Conservation (phyloP, 176 grass and related monocot species). For the Miscanthus lutarioriparius region DNA sequence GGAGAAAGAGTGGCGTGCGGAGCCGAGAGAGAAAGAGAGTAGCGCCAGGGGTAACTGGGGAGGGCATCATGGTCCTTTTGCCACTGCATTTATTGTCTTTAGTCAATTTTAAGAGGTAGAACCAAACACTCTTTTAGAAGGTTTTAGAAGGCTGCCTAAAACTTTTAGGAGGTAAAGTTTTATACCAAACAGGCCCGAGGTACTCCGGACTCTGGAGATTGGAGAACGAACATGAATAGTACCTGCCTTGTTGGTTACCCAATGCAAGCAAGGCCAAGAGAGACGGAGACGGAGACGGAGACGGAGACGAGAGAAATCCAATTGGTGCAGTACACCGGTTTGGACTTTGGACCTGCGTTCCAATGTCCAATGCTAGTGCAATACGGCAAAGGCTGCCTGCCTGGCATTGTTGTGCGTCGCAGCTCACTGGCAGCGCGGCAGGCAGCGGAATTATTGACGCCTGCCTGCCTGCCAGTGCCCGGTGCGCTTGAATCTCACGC, state of each 20-base stretch:
- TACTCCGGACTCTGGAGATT: too few species aligned
- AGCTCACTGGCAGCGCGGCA: conserved; percentile 55
- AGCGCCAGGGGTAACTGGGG: too few species aligned
- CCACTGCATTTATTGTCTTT: too few species aligned
- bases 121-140: too few species aligned
- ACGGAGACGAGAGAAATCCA: neutral
- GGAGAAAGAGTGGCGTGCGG: too few species aligned
- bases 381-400: conserved; percentile 44
- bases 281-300: neutral
- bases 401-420: conserved; percentile 37
- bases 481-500: conserved; percentile 50
- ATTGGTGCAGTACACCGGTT: neutral
- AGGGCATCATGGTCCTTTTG: too few species aligned
- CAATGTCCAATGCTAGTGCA: neutral
- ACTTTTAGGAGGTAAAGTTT: too few species aligned
- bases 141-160: too few species aligned
- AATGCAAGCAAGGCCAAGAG: neutral
- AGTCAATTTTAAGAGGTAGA: too few species aligned
- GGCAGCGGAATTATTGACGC: conserved; percentile 43
- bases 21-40: too few species aligned
- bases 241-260: neutral
- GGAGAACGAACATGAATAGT: neutral
- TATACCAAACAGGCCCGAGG: too few species aligned
- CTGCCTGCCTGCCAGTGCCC: neutral
- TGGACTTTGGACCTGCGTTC: conserved; percentile 10